phyloP scores from a whole-genome alignment of 140 eudicot genomes.

The Erigeron philadelphicus region DNA sequence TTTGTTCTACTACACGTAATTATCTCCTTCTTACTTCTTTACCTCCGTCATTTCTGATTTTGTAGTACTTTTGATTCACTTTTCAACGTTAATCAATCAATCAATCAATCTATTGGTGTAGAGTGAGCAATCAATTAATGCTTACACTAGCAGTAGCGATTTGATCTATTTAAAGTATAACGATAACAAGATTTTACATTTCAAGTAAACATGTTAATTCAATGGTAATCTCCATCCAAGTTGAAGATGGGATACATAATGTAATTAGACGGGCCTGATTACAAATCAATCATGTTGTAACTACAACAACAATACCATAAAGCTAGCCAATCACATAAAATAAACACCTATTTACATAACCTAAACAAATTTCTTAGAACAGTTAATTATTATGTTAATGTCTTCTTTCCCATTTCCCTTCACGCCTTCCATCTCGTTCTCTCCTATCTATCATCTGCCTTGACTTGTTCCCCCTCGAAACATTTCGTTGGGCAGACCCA shows the following conservation, averaged over 20 bases:
- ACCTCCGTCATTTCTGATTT: too few relatives aligned
- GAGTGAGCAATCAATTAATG: too few relatives aligned
- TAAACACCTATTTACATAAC: not conserved
- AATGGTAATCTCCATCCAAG: not conserved
- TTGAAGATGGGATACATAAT: not conserved
- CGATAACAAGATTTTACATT: not conserved
- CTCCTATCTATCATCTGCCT: slow-evolving; percentile 82
- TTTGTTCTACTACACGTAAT: too few relatives aligned
- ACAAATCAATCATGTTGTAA: not conserved
- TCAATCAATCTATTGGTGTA: too few relatives aligned
- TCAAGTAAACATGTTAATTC: not conserved
- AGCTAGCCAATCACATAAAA: not conserved
- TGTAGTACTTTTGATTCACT: too few relatives aligned
- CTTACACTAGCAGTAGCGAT: too few relatives aligned
- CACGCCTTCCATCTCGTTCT: slow-evolving; percentile 86
- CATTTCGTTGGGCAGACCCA: slow-evolving; percentile 64
- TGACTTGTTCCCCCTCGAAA: slow-evolving; percentile 64
- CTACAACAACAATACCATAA: not conserved
- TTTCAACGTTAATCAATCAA: too few relatives aligned
- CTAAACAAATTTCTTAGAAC: not conserved
- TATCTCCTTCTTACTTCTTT: too few relatives aligned
- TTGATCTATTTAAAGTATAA: too few relatives aligned
- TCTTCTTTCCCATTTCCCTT: slow-evolving; percentile 97
- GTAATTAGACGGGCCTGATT: not conserved
- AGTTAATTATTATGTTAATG: slow-evolving; percentile 35